These are phyloP conservation scores for Coprinopsis marcescibilis DNA, from an alignment of 768 basidiomycete genomes.

Conservation along the genomic window DNA sequence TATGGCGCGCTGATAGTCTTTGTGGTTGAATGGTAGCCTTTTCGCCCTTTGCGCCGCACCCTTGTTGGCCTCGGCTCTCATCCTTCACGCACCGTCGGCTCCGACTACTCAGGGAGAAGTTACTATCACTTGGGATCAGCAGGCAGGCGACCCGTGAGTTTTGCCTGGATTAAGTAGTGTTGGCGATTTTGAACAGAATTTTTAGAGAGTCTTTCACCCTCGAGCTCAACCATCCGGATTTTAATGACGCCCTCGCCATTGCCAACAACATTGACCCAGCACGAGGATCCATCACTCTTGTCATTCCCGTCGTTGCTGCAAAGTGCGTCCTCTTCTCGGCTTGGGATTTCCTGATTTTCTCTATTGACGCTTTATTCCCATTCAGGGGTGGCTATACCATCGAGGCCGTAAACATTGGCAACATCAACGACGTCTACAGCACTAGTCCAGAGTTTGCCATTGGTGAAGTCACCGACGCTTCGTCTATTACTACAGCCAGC, in stretches of 20 bases:
- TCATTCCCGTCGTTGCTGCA: constrained; percentile 39
- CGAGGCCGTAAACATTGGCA: constrained; percentile 36
- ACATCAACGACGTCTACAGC: constrained; percentile 42
- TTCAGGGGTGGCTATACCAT: constrained; percentile 44
- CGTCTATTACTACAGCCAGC: constrained; percentile 4
- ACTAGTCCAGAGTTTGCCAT: constrained; percentile 38
- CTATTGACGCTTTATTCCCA: background rate
- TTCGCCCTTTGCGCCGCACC: constrained; percentile 39
- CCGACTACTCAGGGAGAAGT: constrained; percentile 25
- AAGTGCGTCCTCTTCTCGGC: constrained; percentile 31
- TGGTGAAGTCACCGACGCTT: constrained; percentile 14
- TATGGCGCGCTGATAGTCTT: background rate
- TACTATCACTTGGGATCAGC: constrained; percentile 43
- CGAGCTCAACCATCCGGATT: constrained; percentile 40
- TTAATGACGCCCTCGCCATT: constrained; percentile 51
- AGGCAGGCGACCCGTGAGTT: constrained; percentile 39
- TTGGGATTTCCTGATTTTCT: background rate
- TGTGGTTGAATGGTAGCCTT: constrained; percentile 22
- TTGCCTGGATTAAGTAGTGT: background rate
- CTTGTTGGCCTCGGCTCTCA: constrained; percentile 45
- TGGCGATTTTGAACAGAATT: no score
- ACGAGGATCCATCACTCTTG: constrained; percentile 27
- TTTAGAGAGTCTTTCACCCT: constrained; percentile 31
- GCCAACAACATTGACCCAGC: constrained; percentile 46
- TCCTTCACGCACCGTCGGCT: constrained; percentile 30